These are phyloP conservation scores for Xylariales sp. DNA, from an alignment of 2,329 filamentous ascomycete genomes.

Conservation along the genomic window DNA sequence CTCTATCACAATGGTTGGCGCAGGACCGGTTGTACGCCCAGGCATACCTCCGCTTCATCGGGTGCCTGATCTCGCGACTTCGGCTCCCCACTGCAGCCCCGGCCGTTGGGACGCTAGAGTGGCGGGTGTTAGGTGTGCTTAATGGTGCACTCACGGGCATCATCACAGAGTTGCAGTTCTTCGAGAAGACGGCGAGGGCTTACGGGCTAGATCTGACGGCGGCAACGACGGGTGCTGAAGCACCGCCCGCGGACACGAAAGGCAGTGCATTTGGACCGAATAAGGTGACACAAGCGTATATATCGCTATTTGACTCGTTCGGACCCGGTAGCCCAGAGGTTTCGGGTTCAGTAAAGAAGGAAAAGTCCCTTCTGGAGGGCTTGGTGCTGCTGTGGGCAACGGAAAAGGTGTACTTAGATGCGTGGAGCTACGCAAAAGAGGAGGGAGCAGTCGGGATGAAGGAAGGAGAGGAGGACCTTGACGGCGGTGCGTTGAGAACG, in stretches of 20 bases:
- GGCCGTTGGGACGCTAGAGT: slow-evolving; percentile 14
- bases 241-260: background rate
- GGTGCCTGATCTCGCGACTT: slow-evolving; percentile 22
- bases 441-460: slow-evolving; percentile 22
- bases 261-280: slow-evolving; percentile 17
- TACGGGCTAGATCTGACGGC: slow-evolving; percentile 20
- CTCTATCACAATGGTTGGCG: slow-evolving; percentile 23
- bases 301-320: slow-evolving; percentile 25
- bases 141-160: slow-evolving; percentile 20
- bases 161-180: slow-evolving; percentile 21
- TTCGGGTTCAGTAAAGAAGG: too few species aligned
- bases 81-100: slow-evolving; percentile 13
- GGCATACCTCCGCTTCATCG: slow-evolving; percentile 25
- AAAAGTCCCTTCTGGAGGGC: slow-evolving; percentile 51
- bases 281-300: slow-evolving; percentile 17
- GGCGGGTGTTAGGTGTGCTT: slow-evolving; percentile 21
- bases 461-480: slow-evolving; percentile 41
- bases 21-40: slow-evolving; percentile 27
- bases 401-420: slow-evolving; percentile 59
- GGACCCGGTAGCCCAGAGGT: slow-evolving; percentile 5
- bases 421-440: slow-evolving; percentile 50
- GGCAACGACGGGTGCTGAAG: slow-evolving; percentile 8
- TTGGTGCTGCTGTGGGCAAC: slow-evolving; percentile 75
- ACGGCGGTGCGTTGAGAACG: slow-evolving; percentile 59
- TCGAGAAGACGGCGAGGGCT: slow-evolving; percentile 19